A percentile compares a stretch with the other conserved stretches of the same genome.
Conservation (phyloP, 225 moss, liverwort and hornwort species). For the Anthoceros angustus region DNA sequence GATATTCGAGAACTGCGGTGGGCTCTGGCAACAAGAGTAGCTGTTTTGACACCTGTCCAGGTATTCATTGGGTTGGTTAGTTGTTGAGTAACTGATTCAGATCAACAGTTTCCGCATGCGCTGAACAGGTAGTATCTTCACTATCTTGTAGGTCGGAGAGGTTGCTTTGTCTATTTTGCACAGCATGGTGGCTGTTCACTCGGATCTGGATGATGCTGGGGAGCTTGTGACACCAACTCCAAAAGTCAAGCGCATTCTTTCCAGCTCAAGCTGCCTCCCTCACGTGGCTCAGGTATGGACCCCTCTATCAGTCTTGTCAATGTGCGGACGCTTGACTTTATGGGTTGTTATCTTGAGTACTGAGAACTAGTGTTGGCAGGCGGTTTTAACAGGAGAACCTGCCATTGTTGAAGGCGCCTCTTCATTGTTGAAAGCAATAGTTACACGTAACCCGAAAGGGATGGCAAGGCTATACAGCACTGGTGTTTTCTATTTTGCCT, state of each 20-base stretch:
- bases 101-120: background rate
- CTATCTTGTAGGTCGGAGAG: slow-evolving; percentile 56
- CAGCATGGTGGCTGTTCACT: slow-evolving; percentile 86
- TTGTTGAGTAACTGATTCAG: background rate
- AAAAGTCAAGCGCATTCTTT: slow-evolving; percentile 74
- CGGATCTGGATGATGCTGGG: slow-evolving; percentile 87
- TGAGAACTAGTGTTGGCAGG: slow-evolving; percentile 21
- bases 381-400: slow-evolving; percentile 73
- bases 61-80: slow-evolving; percentile 11
- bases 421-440: slow-evolving; percentile 59
- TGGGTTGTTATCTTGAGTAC: background rate
- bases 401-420: slow-evolving; percentile 74
- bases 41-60: slow-evolving; percentile 82
- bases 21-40: slow-evolving; percentile 68
- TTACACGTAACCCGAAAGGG: slow-evolving; percentile 73
- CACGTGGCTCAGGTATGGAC: slow-evolving; percentile 62
- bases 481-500: slow-evolving; percentile 80
- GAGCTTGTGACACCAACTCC: slow-evolving; percentile 91
- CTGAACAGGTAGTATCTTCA: background rate
- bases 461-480: slow-evolving; percentile 87
- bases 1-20: slow-evolving; percentile 84
- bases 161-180: slow-evolving; percentile 74
- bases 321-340: background rate
- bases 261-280: slow-evolving; percentile 78
- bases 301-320: background rate